Evolutionary conservation across 805 yeast genomes (phyloP).

Genomic region (Lachancea mirantina): DNA sequence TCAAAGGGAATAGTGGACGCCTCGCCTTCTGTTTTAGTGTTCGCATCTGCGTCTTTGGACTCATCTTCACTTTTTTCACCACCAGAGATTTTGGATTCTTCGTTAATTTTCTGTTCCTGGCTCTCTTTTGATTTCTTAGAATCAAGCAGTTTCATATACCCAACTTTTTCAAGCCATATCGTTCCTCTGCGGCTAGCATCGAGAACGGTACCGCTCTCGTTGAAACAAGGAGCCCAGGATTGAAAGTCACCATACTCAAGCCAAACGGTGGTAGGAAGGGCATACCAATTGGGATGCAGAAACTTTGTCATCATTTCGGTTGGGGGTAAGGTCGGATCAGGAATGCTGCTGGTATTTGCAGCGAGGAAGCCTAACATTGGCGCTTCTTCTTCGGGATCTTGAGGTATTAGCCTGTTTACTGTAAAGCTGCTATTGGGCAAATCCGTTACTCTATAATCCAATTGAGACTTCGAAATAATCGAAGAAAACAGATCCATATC

Average conservation of each 20-base stretch:
- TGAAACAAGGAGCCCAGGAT: slow-evolving; percentile 61
- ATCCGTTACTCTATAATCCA: slow-evolving; percentile 67
- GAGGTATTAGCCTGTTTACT: slow-evolving; percentile 62
- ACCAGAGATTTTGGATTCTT: slow-evolving; percentile 4
- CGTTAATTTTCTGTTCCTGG: slow-evolving; percentile 6
- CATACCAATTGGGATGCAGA: slow-evolving; percentile 57
- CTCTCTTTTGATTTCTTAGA: slow-evolving; percentile 3
- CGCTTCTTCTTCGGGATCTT: slow-evolving; percentile 30
- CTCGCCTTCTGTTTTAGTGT: slow-evolving; percentile 8
- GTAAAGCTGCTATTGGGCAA: slow-evolving; percentile 58
- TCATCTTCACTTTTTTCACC: slow-evolving; percentile 2
- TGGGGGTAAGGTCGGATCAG: slow-evolving; percentile 44
- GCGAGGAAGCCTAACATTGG: slow-evolving; percentile 42
- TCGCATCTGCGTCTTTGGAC: background rate
- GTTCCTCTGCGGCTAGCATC: slow-evolving; percentile 44
- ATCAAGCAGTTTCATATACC: slow-evolving; percentile 34
- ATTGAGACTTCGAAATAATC: slow-evolving; percentile 53
- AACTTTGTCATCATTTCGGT: slow-evolving; percentile 48
- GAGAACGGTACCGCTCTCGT: slow-evolving; percentile 50
- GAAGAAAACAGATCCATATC: slow-evolving; percentile 80
- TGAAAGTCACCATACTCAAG: slow-evolving; percentile 42
- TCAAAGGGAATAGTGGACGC: too few species aligned
- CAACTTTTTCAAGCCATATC: slow-evolving; percentile 49
- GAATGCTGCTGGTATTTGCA: slow-evolving; percentile 38
- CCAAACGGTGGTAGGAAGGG: slow-evolving; percentile 62